Conservation (phyloP, 2,329 filamentous ascomycete species). For the Fusarium austroafricanum region DNA sequence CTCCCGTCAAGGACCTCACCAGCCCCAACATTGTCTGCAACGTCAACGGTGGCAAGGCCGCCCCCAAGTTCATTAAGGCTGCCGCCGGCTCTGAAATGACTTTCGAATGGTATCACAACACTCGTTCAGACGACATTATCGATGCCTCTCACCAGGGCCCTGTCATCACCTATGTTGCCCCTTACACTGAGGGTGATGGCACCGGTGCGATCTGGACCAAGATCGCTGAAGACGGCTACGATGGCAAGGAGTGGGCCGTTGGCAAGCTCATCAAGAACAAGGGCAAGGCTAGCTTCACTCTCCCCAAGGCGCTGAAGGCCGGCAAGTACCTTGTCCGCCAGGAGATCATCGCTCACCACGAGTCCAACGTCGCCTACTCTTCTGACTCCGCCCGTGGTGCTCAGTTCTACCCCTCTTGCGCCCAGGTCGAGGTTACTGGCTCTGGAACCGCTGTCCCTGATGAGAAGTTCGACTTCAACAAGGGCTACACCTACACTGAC, state of each 20-base stretch:
- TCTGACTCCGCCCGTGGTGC: slow-evolving; percentile 50
- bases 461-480: slow-evolving; percentile 59
- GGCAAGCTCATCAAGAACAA: slow-evolving; percentile 58
- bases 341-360: slow-evolving; percentile 67
- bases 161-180: slow-evolving; percentile 64
- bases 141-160: slow-evolving; percentile 65
- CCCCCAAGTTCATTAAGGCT: slow-evolving; percentile 55
- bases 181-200: slow-evolving; percentile 56
- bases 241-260: slow-evolving; percentile 57
- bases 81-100: slow-evolving; percentile 60
- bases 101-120: slow-evolving; percentile 65
- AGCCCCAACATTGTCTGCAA: slow-evolving; percentile 58
- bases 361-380: slow-evolving; percentile 51
- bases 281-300: slow-evolving; percentile 61
- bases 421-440: slow-evolving; percentile 70
- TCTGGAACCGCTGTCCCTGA: slow-evolving; percentile 54
- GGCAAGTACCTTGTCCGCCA: slow-evolving; percentile 67
- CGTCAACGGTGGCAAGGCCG: slow-evolving; percentile 54
- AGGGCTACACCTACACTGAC: slow-evolving; percentile 68
- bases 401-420: slow-evolving; percentile 66
- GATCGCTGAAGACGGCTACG: slow-evolving; percentile 53
- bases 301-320: slow-evolving; percentile 58
- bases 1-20: slow-evolving; percentile 58
- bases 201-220: slow-evolving; percentile 64
- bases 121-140: slow-evolving; percentile 63